Evolutionary conservation across 2,329 filamentous ascomycete genomes (phyloP), one percentile per base, ranked within the genome.

Genomic region (Fusarium humuli): DNA sequence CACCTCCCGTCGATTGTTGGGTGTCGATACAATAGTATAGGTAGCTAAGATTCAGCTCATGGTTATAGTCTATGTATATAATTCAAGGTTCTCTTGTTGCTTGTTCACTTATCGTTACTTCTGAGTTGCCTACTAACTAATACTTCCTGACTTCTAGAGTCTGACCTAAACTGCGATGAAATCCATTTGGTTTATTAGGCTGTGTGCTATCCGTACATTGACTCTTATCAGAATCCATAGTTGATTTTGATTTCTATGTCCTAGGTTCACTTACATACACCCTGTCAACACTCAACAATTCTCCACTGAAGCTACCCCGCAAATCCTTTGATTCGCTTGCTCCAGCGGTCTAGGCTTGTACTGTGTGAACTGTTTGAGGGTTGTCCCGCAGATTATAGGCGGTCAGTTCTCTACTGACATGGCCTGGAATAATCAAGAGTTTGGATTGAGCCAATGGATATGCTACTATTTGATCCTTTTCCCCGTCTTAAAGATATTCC

Each of bases 291-390:
- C 22, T 16, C 41, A 44, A 27, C 20, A 22, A 20, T 69, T 66
- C 61, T 53, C 71, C 61, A 71, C 71, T 67, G 46, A 57, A 67
- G 34, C 44, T 67, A 59, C 69, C 61, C 69, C 69, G 56, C 65
- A 49, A 69, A 57, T 37, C 20, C 45, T 20, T 45, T 60, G 22
- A 29, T 44, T 16, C 9, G 6, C 9, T 25, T 50, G 6, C 22
- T 50, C 18, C 16, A 37, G 32, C 14, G 16, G 16, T n/a, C 18
- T 18, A 37, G 16, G 18, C 6, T n/a, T 37, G 10, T 37, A 10
- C 34, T 37, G 34, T 37, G 34, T n/a, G n/a, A 37, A 37, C 34
- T 37, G 34, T n/a, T 12, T 12, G 18, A 23, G n/a, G 18, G 32
- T 10, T 20, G 14, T 20, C 20, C 23, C 18, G 20, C 3, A 37